Evolutionary conservation across 78 protist species (phyloP).

Genomic region (Monosiga brevicollis): DNA sequence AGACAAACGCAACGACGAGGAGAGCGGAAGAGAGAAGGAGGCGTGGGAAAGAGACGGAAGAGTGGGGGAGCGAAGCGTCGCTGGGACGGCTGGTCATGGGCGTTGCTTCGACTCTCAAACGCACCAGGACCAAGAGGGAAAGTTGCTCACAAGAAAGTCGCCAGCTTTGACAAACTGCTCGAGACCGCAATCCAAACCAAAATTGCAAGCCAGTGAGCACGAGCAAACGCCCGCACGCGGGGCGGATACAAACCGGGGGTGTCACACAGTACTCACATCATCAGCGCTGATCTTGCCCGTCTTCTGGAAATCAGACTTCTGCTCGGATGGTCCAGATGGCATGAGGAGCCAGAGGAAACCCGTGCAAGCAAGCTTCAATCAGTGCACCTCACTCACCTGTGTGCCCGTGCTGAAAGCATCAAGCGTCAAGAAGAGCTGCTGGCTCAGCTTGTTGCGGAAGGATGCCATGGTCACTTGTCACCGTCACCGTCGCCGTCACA

Average conservation of each 20-base stretch:
- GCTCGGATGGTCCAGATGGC: neutral
- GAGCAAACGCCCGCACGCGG: neutral
- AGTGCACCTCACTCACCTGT: neutral
- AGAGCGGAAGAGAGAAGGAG: too few relatives aligned
- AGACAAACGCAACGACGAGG: too few relatives aligned
- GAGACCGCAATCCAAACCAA: neutral
- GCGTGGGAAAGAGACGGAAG: too few relatives aligned
- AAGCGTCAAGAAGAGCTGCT: neutral
- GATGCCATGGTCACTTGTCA: too few relatives aligned
- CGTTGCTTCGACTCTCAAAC: too few relatives aligned
- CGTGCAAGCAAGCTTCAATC: neutral
- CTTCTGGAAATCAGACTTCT: neutral
- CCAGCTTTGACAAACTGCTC: conserved; percentile 78
- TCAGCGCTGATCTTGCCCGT: neutral
- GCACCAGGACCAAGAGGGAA: conserved; percentile 85
- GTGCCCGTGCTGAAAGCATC: neutral
- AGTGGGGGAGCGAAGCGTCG: too few relatives aligned
- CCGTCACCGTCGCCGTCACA: too few relatives aligned
- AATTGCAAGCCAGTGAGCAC: neutral
- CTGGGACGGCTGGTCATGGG: too few relatives aligned
- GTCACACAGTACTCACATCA: neutral
- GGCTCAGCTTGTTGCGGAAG: neutral
- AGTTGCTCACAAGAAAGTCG: conserved; percentile 66
- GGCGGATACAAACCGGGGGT: neutral
- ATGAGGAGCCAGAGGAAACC: neutral